Base-by-base conservation (phyloP, 305 asterid genomes). In the Fraxinus velutina region DNA sequence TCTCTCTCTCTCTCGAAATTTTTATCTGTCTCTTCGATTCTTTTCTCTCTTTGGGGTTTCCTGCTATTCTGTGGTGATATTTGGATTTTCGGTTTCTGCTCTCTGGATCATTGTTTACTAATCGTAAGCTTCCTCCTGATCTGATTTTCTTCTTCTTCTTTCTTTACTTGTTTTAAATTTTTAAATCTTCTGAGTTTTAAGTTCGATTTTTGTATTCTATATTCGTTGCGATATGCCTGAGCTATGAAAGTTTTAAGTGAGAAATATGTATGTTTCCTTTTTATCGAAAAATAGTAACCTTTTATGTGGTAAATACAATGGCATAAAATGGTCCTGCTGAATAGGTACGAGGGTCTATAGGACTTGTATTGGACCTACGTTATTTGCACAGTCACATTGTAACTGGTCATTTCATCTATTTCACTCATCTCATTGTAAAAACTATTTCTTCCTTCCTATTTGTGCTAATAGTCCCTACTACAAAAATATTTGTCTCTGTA, bases 31-130 rank as follows among this genome's bases (percentile, higher is more conserved):
- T 83, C 77, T 81, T 86, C 84, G 34, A 77, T 70, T 68, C 81
- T 68, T 76, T 39, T 77, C 83, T 82, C 78, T 83, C 80, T 52
- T 73, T 37, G 68, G 86, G 87, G 83, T 87, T 82, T 75, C 66
- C 50, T 83, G 36, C 77, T 81, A 72, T 82, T 80, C 80, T 75
- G 71, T 68, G 30, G 75, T 68, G 79, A 80, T 73, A 76, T 82
- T 22, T 79, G 8, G 83, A 60, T 75, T 84, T 80, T 55, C 21
- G 84, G 72, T 70, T 73, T 76, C 72, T 22, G 72, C 81, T 84
- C 72, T 7, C 77, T 87, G 91, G 92, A 88, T 90, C 92, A 70
- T 81, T 76, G 70, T 85, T 86, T 73, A 66, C 80, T 80, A 66
- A 81, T 80, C 77, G 88, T 89, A 79, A 84, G 91, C 87, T 72